A percentile compares a stretch with the other conserved stretches of the same genome.
Evolutionary conservation across 2,329 filamentous ascomycete genomes (phyloP).

Genomic region (Ascochyta pisi): DNA sequence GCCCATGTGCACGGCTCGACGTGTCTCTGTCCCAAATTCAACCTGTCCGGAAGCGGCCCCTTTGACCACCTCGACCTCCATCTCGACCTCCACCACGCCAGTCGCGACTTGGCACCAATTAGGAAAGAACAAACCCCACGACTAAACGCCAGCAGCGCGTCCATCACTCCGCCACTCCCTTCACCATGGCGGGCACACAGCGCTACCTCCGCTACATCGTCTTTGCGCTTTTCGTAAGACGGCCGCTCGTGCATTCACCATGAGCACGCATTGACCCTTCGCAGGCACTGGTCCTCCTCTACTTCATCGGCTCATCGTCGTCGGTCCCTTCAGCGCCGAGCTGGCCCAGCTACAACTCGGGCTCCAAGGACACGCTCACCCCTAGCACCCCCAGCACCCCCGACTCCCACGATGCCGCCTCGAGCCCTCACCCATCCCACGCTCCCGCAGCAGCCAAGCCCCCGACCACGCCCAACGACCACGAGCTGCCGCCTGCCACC

Average conservation of each 20-base stretch:
- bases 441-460: slow-evolving; percentile 20
- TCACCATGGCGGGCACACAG: slow-evolving; percentile 74
- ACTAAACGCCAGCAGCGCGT: slow-evolving; percentile 17
- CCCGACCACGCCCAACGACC: slow-evolving; percentile 45
- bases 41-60: background rate
- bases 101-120: slow-evolving; percentile 2
- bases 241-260: background rate
- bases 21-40: slow-evolving; percentile 7
- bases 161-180: slow-evolving; percentile 25
- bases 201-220: slow-evolving; percentile 77
- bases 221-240: slow-evolving; percentile 78
- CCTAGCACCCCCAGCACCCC: slow-evolving; percentile 22
- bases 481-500: slow-evolving; percentile 51
- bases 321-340: slow-evolving; percentile 46
- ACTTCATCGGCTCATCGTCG: slow-evolving; percentile 76
- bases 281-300: slow-evolving; percentile 73
- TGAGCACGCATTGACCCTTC: slow-evolving; percentile 17
- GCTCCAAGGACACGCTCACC: slow-evolving; percentile 26
- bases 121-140: slow-evolving; percentile 18
- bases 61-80: slow-evolving; percentile 14
- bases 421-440: slow-evolving; percentile 19
- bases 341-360: slow-evolving; percentile 39
- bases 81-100: background rate
- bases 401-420: slow-evolving; percentile 18
- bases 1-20: slow-evolving; percentile 5